phyloP scores from a whole-genome alignment of 2,329 filamentous ascomycete genomes.

The Penicillium olsonii region DNA sequence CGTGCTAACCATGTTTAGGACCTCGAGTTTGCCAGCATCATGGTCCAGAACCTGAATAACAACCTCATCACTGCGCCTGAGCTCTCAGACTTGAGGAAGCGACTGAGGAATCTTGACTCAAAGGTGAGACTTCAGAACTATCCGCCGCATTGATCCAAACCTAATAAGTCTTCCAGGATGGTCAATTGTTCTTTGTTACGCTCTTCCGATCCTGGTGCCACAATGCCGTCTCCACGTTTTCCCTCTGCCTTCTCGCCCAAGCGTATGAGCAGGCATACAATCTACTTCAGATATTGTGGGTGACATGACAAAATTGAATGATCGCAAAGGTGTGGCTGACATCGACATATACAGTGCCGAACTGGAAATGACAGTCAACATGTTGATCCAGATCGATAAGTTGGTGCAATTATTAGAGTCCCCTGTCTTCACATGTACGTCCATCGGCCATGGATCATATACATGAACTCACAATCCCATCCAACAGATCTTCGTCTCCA shows the following conservation, averaged over 20 bases:
- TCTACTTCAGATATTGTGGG: conserved; percentile 89
- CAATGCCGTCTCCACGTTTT: conserved; percentile 97
- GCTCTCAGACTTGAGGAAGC: conserved; percentile 83
- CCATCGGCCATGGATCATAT: neutral
- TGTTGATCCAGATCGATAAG: conserved; percentile 98
- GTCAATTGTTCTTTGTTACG: conserved; percentile 91
- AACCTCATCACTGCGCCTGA: conserved; percentile 98
- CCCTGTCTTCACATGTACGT: conserved; percentile 91
- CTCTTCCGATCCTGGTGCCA: conserved; percentile 98
- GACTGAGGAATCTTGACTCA: conserved; percentile 85
- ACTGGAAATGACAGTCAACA: conserved; percentile 97
- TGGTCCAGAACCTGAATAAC: conserved; percentile 99
- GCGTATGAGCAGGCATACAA: conserved; percentile 98
- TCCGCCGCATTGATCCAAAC: neutral
- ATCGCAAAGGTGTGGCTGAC: conserved; percentile 17
- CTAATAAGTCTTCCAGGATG: conserved; percentile 62
- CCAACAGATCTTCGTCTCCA: conserved; percentile 82
- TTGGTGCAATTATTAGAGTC: conserved; percentile 95
- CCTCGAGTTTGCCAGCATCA: conserved; percentile 97
- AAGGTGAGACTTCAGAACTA: conserved; percentile 54
- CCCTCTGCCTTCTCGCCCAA: conserved; percentile 89
- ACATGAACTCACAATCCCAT: conserved; percentile 11
- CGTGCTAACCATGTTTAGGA: conserved; percentile 53
- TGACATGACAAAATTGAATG: conserved; percentile 5
- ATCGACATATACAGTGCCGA: conserved; percentile 67